Evolutionary conservation across 345 rosid genomes (phyloP).

Genomic region (Syzygium jambos): DNA sequence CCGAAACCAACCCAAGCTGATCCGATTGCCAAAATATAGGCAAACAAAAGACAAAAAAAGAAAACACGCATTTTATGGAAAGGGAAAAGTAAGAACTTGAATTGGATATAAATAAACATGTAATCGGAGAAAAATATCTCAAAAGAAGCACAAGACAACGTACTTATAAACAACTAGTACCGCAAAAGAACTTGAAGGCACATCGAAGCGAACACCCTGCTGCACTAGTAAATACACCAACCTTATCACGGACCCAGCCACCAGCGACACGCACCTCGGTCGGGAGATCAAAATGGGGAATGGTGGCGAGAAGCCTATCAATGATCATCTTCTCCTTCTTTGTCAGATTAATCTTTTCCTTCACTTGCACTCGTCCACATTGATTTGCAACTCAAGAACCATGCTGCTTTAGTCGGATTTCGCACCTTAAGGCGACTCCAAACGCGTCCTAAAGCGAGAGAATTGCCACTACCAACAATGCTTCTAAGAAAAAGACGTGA

Average conservation of each 20-base stretch:
- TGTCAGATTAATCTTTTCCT: slow-evolving; percentile 52
- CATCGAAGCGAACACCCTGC: no score
- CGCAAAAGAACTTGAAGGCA: no score
- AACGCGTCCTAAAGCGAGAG: not conserved
- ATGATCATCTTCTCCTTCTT: slow-evolving; percentile 63
- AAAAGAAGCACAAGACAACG: no score
- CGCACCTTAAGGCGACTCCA: not conserved
- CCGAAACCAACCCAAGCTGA: no score
- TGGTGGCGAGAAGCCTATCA: slow-evolving; percentile 54
- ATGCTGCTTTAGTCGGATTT: not conserved
- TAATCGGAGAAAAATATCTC: no score
- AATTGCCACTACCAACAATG: not conserved
- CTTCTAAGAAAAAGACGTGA: not conserved
- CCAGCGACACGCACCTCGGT: slow-evolving; percentile 11
- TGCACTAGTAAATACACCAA: not conserved
- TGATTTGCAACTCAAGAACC: slow-evolving; percentile 11
- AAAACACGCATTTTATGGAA: no score
- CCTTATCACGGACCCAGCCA: no score
- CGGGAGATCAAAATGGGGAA: slow-evolving; percentile 50
- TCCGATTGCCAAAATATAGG: no score
- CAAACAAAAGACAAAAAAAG: not conserved
- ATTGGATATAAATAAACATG: no score
- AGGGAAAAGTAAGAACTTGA: not conserved
- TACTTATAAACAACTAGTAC: no score
- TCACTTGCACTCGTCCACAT: slow-evolving; percentile 33